Conservation (phyloP, 2,329 filamentous ascomycete species). For the Venturia oleaginea region DNA sequence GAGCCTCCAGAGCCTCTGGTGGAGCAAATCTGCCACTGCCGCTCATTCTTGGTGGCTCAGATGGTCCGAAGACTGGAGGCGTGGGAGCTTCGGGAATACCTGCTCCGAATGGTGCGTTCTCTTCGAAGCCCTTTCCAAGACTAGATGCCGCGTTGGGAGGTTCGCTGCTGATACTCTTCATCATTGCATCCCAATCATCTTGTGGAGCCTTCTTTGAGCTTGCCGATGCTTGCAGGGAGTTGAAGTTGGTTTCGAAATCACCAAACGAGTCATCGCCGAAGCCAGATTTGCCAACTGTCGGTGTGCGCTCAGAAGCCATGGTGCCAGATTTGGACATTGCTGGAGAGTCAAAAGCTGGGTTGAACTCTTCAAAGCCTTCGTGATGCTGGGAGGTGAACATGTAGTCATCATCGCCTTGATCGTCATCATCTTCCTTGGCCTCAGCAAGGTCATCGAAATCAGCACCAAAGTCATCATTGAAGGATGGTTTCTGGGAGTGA, state of each 20-base stretch:
- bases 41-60: background rate
- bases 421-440: constrained; percentile 55
- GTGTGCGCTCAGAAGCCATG: constrained; percentile 34
- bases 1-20: constrained; percentile 7
- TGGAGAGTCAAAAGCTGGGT: constrained; percentile 68
- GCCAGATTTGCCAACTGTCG: constrained; percentile 20
- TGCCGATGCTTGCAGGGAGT: constrained; percentile 30
- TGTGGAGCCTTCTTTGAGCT: constrained; percentile 27
- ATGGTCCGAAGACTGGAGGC: constrained; percentile 8
- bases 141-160: background rate
- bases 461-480: constrained; percentile 58
- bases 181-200: constrained; percentile 94
- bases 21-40: constrained; percentile 6
- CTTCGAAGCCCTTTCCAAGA: background rate
- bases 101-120: background rate
- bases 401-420: constrained; percentile 68
- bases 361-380: constrained; percentile 62
- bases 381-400: constrained; percentile 54
- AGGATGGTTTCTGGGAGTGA: constrained; percentile 24
- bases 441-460: constrained; percentile 79
- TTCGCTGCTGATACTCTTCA: constrained; percentile 41
- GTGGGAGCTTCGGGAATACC: background rate
- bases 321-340: constrained; percentile 40
- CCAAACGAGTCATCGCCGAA: constrained; percentile 37
- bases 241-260: constrained; percentile 35